These are phyloP conservation scores for Gentiana dahurica DNA, from an alignment of 257 asterid genomes.

Conservation along the genomic window DNA sequence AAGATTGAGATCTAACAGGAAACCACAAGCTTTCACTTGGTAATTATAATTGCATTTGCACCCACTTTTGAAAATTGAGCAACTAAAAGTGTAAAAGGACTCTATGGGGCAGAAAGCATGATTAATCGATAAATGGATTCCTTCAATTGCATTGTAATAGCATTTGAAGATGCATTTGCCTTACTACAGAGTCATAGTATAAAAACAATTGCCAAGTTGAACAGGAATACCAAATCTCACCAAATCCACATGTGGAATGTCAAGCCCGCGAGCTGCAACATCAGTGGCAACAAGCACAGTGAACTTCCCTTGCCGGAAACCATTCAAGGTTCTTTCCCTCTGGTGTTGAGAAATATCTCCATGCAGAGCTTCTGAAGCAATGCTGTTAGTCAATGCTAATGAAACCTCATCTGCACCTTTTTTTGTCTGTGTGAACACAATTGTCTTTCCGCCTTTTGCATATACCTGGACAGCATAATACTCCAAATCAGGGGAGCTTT, in stretches of 20 bases:
- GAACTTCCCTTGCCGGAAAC: constrained; percentile 86
- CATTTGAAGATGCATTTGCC: too few relatives aligned
- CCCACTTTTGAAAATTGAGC: too few relatives aligned
- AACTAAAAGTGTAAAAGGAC: too few relatives aligned
- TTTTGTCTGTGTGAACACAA: constrained; percentile 86
- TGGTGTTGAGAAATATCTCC: constrained; percentile 98
- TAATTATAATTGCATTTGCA: too few relatives aligned
- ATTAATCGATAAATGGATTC: too few relatives aligned
- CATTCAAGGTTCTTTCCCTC: constrained; percentile 87
- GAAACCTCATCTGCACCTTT: constrained; percentile 98
- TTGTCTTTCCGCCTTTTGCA: constrained; percentile 89
- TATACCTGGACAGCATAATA: constrained; percentile 42
- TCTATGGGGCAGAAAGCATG: too few relatives aligned
- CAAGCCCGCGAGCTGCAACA: constrained; percentile 94
- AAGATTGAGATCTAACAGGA: too few relatives aligned
- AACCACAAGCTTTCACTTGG: too few relatives aligned
- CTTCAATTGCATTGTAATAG: too few relatives aligned
- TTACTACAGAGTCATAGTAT: too few relatives aligned
- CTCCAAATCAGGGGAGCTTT: not conserved
- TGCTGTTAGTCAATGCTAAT: constrained; percentile 52
- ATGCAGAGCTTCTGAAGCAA: constrained; percentile 91
- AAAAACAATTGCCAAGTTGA: too few relatives aligned
- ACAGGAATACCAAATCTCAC: constrained; percentile 33
- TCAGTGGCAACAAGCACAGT: constrained; percentile 95
- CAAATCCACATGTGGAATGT: constrained; percentile 88